Conservation (phyloP, 768 basidiomycete genomes). For the Termitomyces eurrhizus region DNA sequence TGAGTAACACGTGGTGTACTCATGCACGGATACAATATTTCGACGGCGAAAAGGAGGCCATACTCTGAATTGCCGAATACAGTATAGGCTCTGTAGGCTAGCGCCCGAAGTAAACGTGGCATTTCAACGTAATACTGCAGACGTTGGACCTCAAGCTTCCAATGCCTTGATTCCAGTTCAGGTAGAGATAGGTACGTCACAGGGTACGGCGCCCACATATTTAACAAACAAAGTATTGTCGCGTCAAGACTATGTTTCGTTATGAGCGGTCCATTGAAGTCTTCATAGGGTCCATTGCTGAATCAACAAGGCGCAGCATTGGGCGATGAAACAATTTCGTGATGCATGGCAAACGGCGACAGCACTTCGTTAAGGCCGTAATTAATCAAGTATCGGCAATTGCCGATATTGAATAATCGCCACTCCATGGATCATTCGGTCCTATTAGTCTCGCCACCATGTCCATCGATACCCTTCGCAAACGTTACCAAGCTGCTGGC, state of each 20-base stretch:
- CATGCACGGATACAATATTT: conserved; percentile 2
- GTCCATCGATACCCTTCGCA: conserved; percentile 52
- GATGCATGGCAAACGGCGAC: not conserved
- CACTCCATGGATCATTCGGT: not conserved
- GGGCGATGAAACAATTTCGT: not conserved
- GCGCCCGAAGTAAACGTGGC: not conserved
- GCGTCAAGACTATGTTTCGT: not conserved
- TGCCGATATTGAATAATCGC: conserved; percentile 11
- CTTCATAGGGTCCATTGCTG: not conserved
- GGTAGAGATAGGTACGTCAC: not conserved
- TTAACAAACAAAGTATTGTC: not conserved
- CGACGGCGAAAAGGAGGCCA: conserved; percentile 8
- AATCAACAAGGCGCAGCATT: not conserved
- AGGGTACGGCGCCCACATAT: not conserved
- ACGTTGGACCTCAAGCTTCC: not conserved
- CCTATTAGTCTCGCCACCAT: conserved; percentile 32
- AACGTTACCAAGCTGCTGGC: conserved; percentile 71
- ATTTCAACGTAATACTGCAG: not conserved
- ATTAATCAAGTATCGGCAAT: conserved; percentile 12
- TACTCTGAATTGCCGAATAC: not conserved
- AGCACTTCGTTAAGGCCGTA: not conserved
- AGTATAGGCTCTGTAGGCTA: not conserved
- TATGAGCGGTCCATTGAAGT: too few relatives aligned
- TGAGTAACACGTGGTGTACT: conserved; percentile 1
- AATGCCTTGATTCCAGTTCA: not conserved